These are phyloP conservation scores for Tricholoma flavovirens DNA, from an alignment of 768 basidiomycete species.

Conservation along the genomic window DNA sequence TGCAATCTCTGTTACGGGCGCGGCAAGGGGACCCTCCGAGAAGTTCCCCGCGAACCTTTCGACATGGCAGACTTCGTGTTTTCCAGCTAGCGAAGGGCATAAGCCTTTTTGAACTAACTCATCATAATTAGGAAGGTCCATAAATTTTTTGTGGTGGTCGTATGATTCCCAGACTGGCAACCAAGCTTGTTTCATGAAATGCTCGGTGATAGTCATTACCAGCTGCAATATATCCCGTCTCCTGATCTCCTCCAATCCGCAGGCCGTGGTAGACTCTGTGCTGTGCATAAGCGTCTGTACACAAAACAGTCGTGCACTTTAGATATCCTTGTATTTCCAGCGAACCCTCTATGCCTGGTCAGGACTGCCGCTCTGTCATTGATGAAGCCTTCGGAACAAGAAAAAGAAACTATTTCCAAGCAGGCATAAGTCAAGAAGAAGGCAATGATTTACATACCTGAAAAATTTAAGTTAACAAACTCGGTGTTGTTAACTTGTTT, in stretches of 20 bases:
- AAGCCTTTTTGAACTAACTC: conserved; percentile 3
- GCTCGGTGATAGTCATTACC: conserved; percentile 14
- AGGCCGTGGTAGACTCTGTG: conserved; percentile 16
- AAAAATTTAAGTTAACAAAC: too few relatives aligned
- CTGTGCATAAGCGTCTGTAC: not conserved
- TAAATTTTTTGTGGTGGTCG: conserved; percentile 8
- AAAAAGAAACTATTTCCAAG: not conserved
- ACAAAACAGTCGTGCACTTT: not conserved
- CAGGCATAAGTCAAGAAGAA: not conserved
- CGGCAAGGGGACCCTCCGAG: not conserved
- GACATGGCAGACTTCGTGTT: conserved; percentile 7
- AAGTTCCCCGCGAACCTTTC: conserved; percentile 1
- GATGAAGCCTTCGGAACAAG: not conserved
- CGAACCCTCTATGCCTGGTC: not conserved
- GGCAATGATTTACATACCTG: too few relatives aligned
- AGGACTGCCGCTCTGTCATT: not conserved
- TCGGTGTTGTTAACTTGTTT: too few relatives aligned
- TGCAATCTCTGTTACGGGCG: conserved; percentile 11
- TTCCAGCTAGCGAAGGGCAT: not conserved
- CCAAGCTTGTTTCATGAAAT: not conserved
- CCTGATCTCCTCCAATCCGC: conserved; percentile 20
- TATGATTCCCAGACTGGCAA: conserved; percentile 12
- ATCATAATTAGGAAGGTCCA: conserved; percentile 1
- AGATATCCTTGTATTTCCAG: not conserved
- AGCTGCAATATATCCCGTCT: conserved; percentile 22